Conservation (phyloP, 1,284 basidiomycete species). For the Sporisorium reilianum region DNA sequence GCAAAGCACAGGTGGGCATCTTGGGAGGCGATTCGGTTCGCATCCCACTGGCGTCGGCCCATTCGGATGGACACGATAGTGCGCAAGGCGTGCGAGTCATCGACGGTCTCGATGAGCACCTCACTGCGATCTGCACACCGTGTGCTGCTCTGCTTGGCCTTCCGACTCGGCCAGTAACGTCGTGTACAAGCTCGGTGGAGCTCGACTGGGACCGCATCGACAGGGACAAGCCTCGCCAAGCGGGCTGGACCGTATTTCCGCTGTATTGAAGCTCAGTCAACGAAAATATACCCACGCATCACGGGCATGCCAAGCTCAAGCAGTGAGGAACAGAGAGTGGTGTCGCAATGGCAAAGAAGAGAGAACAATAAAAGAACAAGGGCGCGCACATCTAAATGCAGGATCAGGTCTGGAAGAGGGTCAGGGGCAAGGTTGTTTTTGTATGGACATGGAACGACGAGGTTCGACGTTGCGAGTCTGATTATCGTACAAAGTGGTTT, state of each 20-base stretch:
- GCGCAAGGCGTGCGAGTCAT: slow-evolving; percentile 8
- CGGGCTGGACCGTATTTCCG: slow-evolving; percentile 45
- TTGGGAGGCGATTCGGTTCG: slow-evolving; percentile 36
- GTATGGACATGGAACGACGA: slow-evolving; percentile 7
- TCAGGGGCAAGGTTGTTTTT: slow-evolving; percentile 2
- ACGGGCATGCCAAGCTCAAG: background rate
- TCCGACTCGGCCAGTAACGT: slow-evolving; percentile 8
- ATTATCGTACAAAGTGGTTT: slow-evolving; percentile 40
- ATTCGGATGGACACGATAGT: background rate
- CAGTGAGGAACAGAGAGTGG: slow-evolving; percentile 21
- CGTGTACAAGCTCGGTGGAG: background rate
- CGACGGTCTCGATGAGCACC: slow-evolving; percentile 33
- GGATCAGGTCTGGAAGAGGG: background rate
- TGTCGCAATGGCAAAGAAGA: slow-evolving; percentile 22
- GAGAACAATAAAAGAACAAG: slow-evolving; percentile 17
- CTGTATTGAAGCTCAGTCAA: slow-evolving; percentile 19
- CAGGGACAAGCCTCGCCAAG: slow-evolving; percentile 3
- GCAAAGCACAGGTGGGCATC: slow-evolving; percentile 49
- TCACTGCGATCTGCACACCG: slow-evolving; percentile 31
- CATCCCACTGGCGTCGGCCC: slow-evolving; percentile 1
- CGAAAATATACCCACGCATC: background rate
- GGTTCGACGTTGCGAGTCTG: slow-evolving; percentile 12
- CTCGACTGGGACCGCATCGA: slow-evolving; percentile 39
- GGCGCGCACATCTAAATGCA: slow-evolving; percentile 20
- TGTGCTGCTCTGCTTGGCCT: slow-evolving; percentile 42